Evolutionary conservation across 1,139 yeast genomes (phyloP).

Genomic region (Diutina rugosa): DNA sequence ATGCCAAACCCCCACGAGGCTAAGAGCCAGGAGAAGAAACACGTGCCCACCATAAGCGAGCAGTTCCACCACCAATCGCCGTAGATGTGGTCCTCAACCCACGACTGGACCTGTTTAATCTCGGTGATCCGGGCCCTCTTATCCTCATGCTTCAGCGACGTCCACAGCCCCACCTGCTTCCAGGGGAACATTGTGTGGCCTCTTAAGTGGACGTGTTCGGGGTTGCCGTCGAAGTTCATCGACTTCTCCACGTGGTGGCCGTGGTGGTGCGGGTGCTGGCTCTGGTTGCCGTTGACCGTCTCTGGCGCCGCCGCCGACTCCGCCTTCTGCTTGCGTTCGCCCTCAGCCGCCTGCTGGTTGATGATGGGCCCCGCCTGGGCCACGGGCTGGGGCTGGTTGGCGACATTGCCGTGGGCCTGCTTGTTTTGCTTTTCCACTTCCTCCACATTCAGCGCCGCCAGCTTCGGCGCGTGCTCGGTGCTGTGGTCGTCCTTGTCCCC

Average conservation of each 20-base stretch:
- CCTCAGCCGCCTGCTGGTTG: background rate
- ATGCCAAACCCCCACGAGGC: slow-evolving; percentile 40
- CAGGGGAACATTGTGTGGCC: background rate
- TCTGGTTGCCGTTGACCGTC: background rate
- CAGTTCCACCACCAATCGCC: slow-evolving; percentile 68
- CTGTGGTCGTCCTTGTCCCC: background rate
- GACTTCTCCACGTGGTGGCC: background rate
- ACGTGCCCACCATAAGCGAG: slow-evolving; percentile 51
- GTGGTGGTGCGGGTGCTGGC: background rate
- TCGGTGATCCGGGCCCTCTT: slow-evolving; percentile 15
- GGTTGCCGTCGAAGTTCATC: background rate
- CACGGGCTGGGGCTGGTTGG: background rate
- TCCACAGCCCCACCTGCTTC: background rate
- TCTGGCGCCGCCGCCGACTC: background rate
- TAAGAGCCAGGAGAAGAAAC: slow-evolving; percentile 55
- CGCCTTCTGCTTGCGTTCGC: background rate
- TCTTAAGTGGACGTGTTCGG: background rate
- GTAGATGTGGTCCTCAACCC: slow-evolving; percentile 52
- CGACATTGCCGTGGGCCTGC: background rate
- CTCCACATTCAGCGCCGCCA: background rate
- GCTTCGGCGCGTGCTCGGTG: background rate
- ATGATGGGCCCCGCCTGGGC: background rate
- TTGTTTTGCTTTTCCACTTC: background rate
- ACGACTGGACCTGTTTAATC: slow-evolving; percentile 32
- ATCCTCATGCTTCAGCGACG: slow-evolving; percentile 7